These are phyloP conservation scores for Hanseniaspora hatyaiensis DNA, from an alignment of 805 yeast species.

Conservation along the genomic window DNA sequence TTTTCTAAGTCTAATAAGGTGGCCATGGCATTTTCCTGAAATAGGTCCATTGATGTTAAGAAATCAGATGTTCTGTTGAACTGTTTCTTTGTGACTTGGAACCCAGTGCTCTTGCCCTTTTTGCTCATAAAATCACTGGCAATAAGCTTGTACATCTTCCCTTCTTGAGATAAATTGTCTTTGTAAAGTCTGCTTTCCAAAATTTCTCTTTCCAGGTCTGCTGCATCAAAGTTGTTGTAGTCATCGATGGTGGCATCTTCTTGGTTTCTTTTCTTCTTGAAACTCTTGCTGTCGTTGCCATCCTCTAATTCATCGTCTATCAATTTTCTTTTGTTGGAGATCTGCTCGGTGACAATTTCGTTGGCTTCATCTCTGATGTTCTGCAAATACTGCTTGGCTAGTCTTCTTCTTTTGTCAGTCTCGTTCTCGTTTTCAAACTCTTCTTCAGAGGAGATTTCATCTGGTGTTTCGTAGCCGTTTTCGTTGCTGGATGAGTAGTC, in stretches of 20 bases:
- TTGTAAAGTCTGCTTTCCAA: slow-evolving; percentile 65
- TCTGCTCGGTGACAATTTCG: slow-evolving; percentile 26
- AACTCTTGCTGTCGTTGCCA: no score
- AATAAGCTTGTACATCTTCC: slow-evolving; percentile 61
- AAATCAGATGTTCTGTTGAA: slow-evolving; percentile 29
- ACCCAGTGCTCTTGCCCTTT: slow-evolving; percentile 41
- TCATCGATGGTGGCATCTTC: slow-evolving; percentile 22
- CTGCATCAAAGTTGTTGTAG: slow-evolving; percentile 64
- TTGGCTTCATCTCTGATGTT: slow-evolving; percentile 55
- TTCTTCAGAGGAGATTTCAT: slow-evolving; percentile 52
- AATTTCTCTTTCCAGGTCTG: slow-evolving; percentile 79
- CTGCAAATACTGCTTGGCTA: slow-evolving; percentile 85
- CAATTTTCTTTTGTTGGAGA: slow-evolving; percentile 17
- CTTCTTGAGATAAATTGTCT: slow-evolving; percentile 85
- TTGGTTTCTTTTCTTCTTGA: not conserved
- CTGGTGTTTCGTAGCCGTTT: slow-evolving; percentile 40
- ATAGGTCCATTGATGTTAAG: slow-evolving; percentile 11
- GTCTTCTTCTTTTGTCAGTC: slow-evolving; percentile 85
- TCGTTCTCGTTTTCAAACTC: slow-evolving; percentile 67
- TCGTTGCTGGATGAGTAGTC: slow-evolving; percentile 15
- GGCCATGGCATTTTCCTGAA: slow-evolving; percentile 14
- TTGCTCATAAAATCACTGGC: slow-evolving; percentile 40
- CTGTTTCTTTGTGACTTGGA: slow-evolving; percentile 40
- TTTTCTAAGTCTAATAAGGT: slow-evolving; percentile 12
- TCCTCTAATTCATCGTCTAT: slow-evolving; percentile 16